Percentiles rank a stretch among this genome's conserved stretches.
phyloP scores from a whole-genome alignment of 345 rosid species.

The Brassica incana region DNA sequence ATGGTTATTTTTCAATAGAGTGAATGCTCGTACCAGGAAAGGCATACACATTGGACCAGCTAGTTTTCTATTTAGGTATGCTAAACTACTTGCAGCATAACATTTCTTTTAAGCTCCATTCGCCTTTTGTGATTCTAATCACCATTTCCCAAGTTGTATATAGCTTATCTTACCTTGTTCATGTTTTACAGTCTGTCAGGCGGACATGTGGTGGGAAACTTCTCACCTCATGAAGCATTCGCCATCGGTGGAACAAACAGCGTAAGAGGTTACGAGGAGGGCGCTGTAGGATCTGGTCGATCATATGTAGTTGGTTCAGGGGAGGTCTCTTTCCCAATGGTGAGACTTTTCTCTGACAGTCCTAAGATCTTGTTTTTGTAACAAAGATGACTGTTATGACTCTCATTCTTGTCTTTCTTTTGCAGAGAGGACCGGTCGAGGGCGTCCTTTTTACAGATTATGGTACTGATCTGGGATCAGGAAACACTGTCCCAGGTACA shows the following conservation, averaged over 20 bases:
- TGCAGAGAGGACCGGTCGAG: constrained; percentile 85
- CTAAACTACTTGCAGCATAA: not conserved
- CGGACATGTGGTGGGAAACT: constrained; percentile 85
- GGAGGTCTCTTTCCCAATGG: constrained; percentile 88
- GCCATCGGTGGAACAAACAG: constrained; percentile 94
- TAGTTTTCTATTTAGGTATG: constrained; percentile 67
- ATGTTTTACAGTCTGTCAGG: constrained; percentile 63
- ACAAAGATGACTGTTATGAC: constrained; percentile 21
- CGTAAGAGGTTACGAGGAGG: constrained; percentile 97
- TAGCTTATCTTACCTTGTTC: constrained; percentile 19
- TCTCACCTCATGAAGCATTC: constrained; percentile 93
- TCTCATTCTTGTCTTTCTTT: not conserved
- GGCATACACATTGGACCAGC: constrained; percentile 80
- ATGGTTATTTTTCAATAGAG: constrained; percentile 87
- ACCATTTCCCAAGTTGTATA: constrained; percentile 7
- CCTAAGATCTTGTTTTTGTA: constrained; percentile 41
- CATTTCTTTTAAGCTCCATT: constrained; percentile 1
- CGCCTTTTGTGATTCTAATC: not conserved
- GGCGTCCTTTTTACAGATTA: constrained; percentile 86
- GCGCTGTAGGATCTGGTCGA: constrained; percentile 93
- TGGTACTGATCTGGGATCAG: constrained; percentile 92
- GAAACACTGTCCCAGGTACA: constrained; percentile 75
- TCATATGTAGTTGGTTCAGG: constrained; percentile 86
- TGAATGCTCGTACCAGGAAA: constrained; percentile 80
- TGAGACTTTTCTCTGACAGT: constrained; percentile 39